These are phyloP conservation scores for Phoma sp. DNA, from an alignment of 2,329 filamentous ascomycete species.

Conservation along the genomic window DNA sequence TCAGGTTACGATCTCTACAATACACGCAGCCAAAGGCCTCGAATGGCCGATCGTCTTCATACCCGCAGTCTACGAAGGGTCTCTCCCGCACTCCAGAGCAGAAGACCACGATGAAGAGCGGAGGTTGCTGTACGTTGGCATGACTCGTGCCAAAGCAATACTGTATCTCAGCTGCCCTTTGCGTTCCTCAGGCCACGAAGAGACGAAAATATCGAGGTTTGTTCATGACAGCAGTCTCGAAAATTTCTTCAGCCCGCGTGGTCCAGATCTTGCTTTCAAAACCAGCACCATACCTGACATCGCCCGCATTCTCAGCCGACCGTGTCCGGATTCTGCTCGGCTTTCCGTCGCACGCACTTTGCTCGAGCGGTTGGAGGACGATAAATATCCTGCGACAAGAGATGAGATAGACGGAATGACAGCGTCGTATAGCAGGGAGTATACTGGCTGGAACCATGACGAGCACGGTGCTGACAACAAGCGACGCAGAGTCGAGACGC, in stretches of 20 bases:
- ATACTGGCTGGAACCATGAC: slow-evolving; percentile 16
- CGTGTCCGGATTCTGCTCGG: slow-evolving; percentile 60
- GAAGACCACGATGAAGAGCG: slow-evolving; percentile 90
- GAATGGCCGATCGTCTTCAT: slow-evolving; percentile 98
- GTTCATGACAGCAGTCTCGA: slow-evolving; percentile 64
- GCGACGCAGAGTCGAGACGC: slow-evolving; percentile 35
- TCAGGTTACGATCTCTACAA: slow-evolving; percentile 89
- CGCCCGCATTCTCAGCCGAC: slow-evolving; percentile 73
- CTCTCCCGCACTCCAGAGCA: slow-evolving; percentile 85
- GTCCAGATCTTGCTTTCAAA: slow-evolving; percentile 69
- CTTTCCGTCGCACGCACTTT: slow-evolving; percentile 31
- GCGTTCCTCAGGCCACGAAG: slow-evolving; percentile 68
- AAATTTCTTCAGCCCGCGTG: slow-evolving; percentile 64
- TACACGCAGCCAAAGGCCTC: slow-evolving; percentile 93
- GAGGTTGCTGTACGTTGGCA: slow-evolving; percentile 89
- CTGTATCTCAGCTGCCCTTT: slow-evolving; percentile 85
- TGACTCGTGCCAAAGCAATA: slow-evolving; percentile 89
- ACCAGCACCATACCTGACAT: slow-evolving; percentile 69
- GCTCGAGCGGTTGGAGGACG: slow-evolving; percentile 45
- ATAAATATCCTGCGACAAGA: slow-evolving; percentile 44
- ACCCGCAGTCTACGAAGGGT: slow-evolving; percentile 86
- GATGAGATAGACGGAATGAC: slow-evolving; percentile 45
- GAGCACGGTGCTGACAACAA: slow-evolving; percentile 25
- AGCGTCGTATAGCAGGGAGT: slow-evolving; percentile 26
- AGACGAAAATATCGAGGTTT: slow-evolving; percentile 75